These are phyloP conservation scores for Pistacia vera DNA, from an alignment of 345 rosid species.

Conservation along the genomic window DNA sequence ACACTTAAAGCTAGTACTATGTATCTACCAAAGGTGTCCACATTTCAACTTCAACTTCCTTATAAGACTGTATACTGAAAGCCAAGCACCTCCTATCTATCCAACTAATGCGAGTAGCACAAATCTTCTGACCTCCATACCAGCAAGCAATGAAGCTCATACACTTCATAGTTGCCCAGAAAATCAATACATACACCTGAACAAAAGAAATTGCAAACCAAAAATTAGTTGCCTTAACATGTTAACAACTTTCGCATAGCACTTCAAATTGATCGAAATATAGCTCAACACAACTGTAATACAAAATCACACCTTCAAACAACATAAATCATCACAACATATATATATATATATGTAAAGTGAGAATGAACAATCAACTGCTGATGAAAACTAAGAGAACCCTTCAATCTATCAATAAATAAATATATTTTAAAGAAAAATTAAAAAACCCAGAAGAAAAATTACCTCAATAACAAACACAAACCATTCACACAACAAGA, in stretches of 20 bases:
- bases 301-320: not conserved
- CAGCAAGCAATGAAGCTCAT: slow-evolving; percentile 42
- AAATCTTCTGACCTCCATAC: slow-evolving; percentile 47
- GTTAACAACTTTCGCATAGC: not conserved
- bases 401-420: slow-evolving; percentile 15
- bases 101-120: slow-evolving; percentile 41
- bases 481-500: slow-evolving; percentile 9
- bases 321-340: not conserved
- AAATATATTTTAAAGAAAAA: not conserved
- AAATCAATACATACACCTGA: slow-evolving; percentile 39
- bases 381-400: slow-evolving; percentile 8
- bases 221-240: slow-evolving; percentile 6
- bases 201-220: not conserved
- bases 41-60: slow-evolving; percentile 40
- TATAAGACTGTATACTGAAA: slow-evolving; percentile 35
- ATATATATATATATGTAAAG: no score
- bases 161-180: slow-evolving; percentile 50
- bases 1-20: slow-evolving; percentile 29
- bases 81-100: slow-evolving; percentile 40
- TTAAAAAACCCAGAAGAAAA: slow-evolving; percentile 10
- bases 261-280: slow-evolving; percentile 8
- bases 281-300: slow-evolving; percentile 1
- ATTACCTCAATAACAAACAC: slow-evolving; percentile 27
- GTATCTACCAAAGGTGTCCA: slow-evolving; percentile 82
- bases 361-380: not conserved